Percentiles rank a stretch among this genome's conserved stretches.
These are phyloP conservation scores for Fusarium newnesense DNA, from an alignment of 2,329 filamentous ascomycete species.

Conservation along the genomic window DNA sequence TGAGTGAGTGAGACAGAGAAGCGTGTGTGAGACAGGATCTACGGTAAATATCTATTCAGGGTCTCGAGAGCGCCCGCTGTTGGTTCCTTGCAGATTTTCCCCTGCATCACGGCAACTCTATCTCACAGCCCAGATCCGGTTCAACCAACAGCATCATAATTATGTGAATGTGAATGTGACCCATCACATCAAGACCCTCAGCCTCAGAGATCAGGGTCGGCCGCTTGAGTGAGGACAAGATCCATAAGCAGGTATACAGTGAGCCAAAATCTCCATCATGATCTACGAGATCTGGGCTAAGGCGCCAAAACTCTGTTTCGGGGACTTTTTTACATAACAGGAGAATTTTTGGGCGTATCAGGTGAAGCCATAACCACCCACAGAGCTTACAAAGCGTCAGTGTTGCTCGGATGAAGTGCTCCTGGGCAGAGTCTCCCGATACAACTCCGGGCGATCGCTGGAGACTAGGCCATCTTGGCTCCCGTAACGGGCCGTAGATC, in stretches of 20 bases:
- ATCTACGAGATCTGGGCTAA: constrained; percentile 5
- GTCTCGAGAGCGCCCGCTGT: neutral
- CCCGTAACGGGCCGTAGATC: constrained; percentile 8
- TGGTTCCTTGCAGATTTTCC: constrained; percentile 26
- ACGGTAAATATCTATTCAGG: constrained; percentile 31
- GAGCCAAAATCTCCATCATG: constrained; percentile 1
- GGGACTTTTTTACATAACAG: neutral
- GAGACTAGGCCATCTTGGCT: neutral
- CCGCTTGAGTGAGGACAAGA: constrained; percentile 3
- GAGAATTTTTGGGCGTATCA: constrained; percentile 5
- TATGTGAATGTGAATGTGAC: neutral
- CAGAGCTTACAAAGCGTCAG: neutral
- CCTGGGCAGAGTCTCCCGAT: neutral
- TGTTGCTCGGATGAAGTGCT: neutral
- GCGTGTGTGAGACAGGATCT: constrained; percentile 35
- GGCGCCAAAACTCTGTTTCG: constrained; percentile 6
- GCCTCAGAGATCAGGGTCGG: constrained; percentile 12
- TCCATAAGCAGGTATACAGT: constrained; percentile 4
- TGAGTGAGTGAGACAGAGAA: constrained; percentile 10
- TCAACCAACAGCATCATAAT: neutral
- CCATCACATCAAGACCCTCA: constrained; percentile 5
- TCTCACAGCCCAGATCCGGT: constrained; percentile 21
- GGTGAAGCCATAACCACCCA: neutral
- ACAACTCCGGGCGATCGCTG: neutral
- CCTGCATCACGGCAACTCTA: constrained; percentile 31